These are phyloP conservation scores for Nepenthes alata DNA, from an alignment of 179 eudicot genomes.

Conservation along the genomic window DNA sequence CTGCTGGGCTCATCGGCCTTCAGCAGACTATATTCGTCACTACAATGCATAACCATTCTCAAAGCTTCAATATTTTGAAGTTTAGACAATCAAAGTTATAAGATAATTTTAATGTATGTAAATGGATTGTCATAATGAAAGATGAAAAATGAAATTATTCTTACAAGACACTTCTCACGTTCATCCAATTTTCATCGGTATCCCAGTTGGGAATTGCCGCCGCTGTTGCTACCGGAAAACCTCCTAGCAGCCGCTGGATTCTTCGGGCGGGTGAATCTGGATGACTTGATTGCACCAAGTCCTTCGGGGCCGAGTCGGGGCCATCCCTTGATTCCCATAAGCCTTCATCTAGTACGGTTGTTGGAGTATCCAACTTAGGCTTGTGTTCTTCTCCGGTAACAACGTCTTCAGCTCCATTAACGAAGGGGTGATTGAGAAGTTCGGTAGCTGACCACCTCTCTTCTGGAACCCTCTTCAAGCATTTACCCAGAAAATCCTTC, in stretches of 20 bases:
- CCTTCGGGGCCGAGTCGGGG: neutral
- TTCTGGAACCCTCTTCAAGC: constrained; percentile 21
- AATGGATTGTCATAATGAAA: too few species aligned
- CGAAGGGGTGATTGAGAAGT: constrained; percentile 32
- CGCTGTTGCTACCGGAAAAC: constrained; percentile 1
- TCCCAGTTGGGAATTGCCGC: constrained; percentile 8
- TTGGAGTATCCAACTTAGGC: constrained; percentile 16
- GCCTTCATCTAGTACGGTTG: constrained; percentile 19
- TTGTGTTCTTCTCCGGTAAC: neutral
- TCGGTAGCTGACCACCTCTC: constrained; percentile 22
- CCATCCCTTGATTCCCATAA: constrained; percentile 13
- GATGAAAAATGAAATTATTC: too few species aligned
- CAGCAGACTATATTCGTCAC: too few species aligned
- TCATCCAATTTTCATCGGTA: constrained; percentile 22
- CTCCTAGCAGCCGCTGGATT: constrained; percentile 9
- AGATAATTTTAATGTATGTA: too few species aligned
- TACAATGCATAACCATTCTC: too few species aligned
- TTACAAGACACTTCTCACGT: constrained; percentile 14
- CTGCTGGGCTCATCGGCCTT: too few species aligned
- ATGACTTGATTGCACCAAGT: neutral
- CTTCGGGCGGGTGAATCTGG: constrained; percentile 2
- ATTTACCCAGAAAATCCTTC: constrained; percentile 22
- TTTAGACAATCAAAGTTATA: too few species aligned
- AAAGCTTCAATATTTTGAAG: too few species aligned
- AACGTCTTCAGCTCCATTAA: neutral